Conservation (phyloP, 306 rosid species). For the Betula pendula region DNA sequence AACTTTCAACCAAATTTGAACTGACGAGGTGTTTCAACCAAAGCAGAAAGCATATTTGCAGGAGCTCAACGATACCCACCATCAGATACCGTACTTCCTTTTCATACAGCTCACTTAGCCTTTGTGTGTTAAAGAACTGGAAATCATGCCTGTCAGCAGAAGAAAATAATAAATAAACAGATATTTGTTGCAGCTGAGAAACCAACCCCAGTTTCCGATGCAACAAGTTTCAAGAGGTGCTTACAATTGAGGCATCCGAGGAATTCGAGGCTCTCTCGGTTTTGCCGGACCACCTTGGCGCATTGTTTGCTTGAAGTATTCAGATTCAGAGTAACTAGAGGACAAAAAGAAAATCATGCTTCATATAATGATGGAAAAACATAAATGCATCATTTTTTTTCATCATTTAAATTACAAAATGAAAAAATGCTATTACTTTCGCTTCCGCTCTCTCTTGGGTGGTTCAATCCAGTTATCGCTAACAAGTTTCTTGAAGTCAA, state of each 20-base stretch:
- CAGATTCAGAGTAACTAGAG: constrained; percentile 87
- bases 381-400: constrained; percentile 15
- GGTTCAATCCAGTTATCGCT: constrained; percentile 98
- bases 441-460: constrained; percentile 94
- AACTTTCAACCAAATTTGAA: neutral
- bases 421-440: constrained; percentile 58
- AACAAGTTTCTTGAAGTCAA: constrained; percentile 93
- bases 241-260: constrained; percentile 99
- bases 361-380: constrained; percentile 9
- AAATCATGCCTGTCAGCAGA: constrained; percentile 75
- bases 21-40: neutral
- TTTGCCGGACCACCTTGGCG: constrained; percentile 94
- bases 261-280: constrained; percentile 95
- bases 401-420: constrained; percentile 12
- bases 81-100: constrained; percentile 96
- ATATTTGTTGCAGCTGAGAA: constrained; percentile 5
- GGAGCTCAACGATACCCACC: constrained; percentile 56
- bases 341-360: constrained; percentile 19
- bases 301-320: constrained; percentile 96
- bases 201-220: constrained; percentile 5
- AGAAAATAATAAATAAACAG: constrained; percentile 7
- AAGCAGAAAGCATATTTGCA: constrained; percentile 8
- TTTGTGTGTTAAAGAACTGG: constrained; percentile 91
- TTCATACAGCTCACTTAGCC: constrained; percentile 92
- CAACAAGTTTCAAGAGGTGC: constrained; percentile 24